phyloP scores from a whole-genome alignment of 352 stramenopile genomes.

The Blastocystis hominis region DNA sequence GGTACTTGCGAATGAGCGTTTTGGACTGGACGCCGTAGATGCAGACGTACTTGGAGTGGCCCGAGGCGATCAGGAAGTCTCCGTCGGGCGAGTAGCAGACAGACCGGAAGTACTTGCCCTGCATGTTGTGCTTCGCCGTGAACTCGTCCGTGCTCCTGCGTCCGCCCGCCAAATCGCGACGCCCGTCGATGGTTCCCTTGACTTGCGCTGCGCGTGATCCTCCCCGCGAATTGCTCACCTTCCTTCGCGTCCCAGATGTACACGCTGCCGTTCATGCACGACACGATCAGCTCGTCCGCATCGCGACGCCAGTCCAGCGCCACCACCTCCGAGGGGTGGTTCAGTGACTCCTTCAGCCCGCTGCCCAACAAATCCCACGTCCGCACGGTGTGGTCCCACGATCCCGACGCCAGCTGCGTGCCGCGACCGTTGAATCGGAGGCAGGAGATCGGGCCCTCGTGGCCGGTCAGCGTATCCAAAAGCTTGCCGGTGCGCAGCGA shows the following conservation, averaged over 20 bases:
- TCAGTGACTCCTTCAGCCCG: slow-evolving; percentile 78
- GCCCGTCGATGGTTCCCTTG: slow-evolving; percentile 85
- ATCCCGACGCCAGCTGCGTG: slow-evolving; percentile 79
- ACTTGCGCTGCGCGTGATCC: slow-evolving; percentile 64
- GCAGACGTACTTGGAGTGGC: slow-evolving; percentile 94
- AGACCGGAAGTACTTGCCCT: slow-evolving; percentile 94
- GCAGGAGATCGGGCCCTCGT: slow-evolving; percentile 87
- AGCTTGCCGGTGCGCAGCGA: slow-evolving; percentile 87
- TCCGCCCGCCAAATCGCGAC: slow-evolving; percentile 86
- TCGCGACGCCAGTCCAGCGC: slow-evolving; percentile 88
- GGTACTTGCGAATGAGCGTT: slow-evolving; percentile 97
- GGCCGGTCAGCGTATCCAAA: slow-evolving; percentile 90
- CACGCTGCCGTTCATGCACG: slow-evolving; percentile 86
- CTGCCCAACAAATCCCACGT: slow-evolving; percentile 86
- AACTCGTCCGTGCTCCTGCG: slow-evolving; percentile 72
- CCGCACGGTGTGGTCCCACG: slow-evolving; percentile 94
- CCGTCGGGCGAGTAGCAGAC: slow-evolving; percentile 96
- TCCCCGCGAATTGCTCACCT: slow-evolving; percentile 61
- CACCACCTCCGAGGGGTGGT: slow-evolving; percentile 88
- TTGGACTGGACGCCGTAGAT: slow-evolving; percentile 88
- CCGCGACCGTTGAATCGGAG: slow-evolving; percentile 72
- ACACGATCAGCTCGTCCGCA: slow-evolving; percentile 85
- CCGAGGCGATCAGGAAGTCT: slow-evolving; percentile 86
- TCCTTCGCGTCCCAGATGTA: slow-evolving; percentile 93
- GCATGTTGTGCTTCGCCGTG: slow-evolving; percentile 73